These are phyloP conservation scores for Globisporangium camurandrum DNA, from an alignment of 352 stramenopile species.

Conservation along the genomic window DNA sequence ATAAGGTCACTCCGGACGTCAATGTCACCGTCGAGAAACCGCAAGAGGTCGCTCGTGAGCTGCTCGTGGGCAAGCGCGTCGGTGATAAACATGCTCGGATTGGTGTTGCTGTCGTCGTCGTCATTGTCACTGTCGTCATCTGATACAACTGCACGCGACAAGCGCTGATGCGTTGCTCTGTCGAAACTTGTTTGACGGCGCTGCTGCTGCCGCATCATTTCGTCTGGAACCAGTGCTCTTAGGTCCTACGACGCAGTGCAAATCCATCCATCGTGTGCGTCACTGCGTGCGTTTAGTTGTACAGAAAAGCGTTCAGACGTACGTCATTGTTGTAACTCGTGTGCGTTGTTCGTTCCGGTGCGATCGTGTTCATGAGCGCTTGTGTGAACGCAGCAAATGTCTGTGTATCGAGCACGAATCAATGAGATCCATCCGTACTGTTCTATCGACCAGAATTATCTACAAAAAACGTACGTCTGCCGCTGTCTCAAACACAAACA, in stretches of 20 bases:
- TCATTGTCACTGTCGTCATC: slow-evolving; percentile 4
- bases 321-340: slow-evolving; percentile 5
- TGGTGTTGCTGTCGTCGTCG: not conserved
- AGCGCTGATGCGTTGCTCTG: too few relatives aligned
- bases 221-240: not conserved
- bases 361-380: not conserved
- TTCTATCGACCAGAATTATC: too few relatives aligned
- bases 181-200: not conserved
- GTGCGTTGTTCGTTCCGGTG: too few relatives aligned
- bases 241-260: not conserved
- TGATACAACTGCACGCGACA: not conserved
- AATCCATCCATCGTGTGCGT: not conserved
- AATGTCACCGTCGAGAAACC: slow-evolving; percentile 8
- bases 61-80: not conserved
- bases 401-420: not conserved
- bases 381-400: not conserved
- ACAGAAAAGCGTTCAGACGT: not conserved
- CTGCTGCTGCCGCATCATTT: not conserved
- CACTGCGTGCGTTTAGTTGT: not conserved
- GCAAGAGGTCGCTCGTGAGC: slow-evolving; percentile 10
- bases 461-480: slow-evolving; percentile 7
- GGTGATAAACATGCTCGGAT: too few relatives aligned
- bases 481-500: slow-evolving; percentile 11
- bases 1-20: not conserved
- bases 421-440: too few relatives aligned